phyloP scores from a whole-genome alignment of 2,329 filamentous ascomycete genomes.

The Cytospora paraplurivora region DNA sequence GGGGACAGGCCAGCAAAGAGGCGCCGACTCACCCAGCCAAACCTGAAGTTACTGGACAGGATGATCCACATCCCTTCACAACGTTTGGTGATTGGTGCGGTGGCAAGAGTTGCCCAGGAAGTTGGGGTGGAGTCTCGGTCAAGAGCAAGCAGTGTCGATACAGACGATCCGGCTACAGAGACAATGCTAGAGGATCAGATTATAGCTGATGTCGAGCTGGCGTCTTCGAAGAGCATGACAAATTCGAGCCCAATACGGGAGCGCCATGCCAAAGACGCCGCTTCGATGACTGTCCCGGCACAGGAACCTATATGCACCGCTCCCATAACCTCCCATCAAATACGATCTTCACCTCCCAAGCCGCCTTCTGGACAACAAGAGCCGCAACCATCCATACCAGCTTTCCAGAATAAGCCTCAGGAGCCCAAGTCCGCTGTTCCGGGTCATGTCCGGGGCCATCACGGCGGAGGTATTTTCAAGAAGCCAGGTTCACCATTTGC shows the following conservation, averaged over 20 bases:
- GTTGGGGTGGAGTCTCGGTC: constrained; percentile 13
- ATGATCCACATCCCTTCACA: constrained; percentile 13
- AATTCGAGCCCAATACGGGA: constrained; percentile 7
- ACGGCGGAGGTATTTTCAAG: constrained; percentile 13
- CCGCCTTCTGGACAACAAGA: neutral
- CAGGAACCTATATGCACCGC: neutral
- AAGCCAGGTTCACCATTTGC: constrained; percentile 12
- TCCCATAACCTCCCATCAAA: neutral
- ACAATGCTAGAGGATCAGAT: constrained; percentile 21
- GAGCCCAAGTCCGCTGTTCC: neutral
- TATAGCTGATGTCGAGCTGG: constrained; percentile 19
- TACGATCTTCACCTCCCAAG: neutral
- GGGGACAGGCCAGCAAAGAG: constrained; percentile 18
- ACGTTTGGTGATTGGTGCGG: neutral
- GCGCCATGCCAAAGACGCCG: neutral
- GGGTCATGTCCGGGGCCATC: neutral
- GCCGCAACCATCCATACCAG: neutral
- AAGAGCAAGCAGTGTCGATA: constrained; percentile 22
- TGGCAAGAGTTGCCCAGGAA: constrained; percentile 15
- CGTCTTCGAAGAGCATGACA: constrained; percentile 10
- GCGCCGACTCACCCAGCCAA: constrained; percentile 7
- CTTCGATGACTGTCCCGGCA: neutral
- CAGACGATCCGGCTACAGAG: constrained; percentile 20
- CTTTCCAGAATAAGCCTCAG: neutral
- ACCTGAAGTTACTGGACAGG: constrained; percentile 3